Evolutionary conservation across 2,329 filamentous ascomycete genomes (phyloP).

Genomic region (Periglandula ipomoeae): DNA sequence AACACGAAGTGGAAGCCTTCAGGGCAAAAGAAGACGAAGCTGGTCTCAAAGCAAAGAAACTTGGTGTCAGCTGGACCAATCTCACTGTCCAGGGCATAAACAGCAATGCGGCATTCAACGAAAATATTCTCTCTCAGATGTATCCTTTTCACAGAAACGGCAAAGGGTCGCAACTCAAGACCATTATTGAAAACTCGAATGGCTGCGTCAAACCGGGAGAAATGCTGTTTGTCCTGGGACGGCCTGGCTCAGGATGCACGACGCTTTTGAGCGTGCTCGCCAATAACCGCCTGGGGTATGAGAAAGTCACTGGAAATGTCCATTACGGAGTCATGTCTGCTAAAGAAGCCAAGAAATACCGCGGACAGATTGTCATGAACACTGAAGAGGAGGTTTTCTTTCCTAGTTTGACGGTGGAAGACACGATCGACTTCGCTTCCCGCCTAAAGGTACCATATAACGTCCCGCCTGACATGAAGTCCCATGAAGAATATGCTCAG

Average conservation of each 20-base stretch:
- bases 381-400: slow-evolving; percentile 60
- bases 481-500: slow-evolving; percentile 40
- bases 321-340: slow-evolving; percentile 43
- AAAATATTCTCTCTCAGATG: too few species aligned
- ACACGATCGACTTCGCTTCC: slow-evolving; percentile 64
- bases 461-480: slow-evolving; percentile 32
- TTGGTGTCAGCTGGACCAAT: too few species aligned
- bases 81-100: too few species aligned
- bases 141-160: too few species aligned
- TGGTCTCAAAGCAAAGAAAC: too few species aligned
- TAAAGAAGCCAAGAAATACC: slow-evolving; percentile 38
- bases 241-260: slow-evolving; percentile 61
- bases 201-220: slow-evolving; percentile 65
- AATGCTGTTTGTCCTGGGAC: slow-evolving; percentile 61
- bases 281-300: slow-evolving; percentile 53
- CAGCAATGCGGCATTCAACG: too few species aligned
- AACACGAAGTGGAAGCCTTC: too few species aligned
- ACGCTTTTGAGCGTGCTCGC: slow-evolving; percentile 61
- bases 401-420: slow-evolving; percentile 59
- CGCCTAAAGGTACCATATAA: slow-evolving; percentile 45
- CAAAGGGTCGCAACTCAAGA: slow-evolving; percentile 42
- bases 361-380: slow-evolving; percentile 57
- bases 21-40: too few species aligned
- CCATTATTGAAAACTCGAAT: slow-evolving; percentile 55
- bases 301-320: slow-evolving; percentile 48